phyloP scores from a whole-genome alignment of 306 rosid genomes.

The Vicia villosa region DNA sequence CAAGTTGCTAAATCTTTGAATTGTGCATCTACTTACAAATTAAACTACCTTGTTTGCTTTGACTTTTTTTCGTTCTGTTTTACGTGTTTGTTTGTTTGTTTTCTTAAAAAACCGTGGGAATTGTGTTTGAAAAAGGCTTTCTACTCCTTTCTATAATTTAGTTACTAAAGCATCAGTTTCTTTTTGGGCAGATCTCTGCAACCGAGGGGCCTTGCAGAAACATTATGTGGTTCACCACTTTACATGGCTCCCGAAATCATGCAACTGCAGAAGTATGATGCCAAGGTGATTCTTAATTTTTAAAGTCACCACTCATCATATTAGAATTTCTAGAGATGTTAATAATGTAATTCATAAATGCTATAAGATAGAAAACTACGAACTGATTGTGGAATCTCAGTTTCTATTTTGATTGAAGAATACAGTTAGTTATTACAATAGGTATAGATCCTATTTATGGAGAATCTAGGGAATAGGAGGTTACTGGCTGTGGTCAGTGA shows the following conservation, averaged over 20 bases:
- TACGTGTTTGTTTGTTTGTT: constrained; percentile 4
- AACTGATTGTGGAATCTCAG: too few species aligned
- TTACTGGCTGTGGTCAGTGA: too few species aligned
- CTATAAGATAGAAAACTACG: too few species aligned
- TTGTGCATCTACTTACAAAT: too few species aligned
- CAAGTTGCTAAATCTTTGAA: constrained; percentile 15
- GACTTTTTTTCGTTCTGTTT: constrained; percentile 15
- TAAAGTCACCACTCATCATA: not conserved
- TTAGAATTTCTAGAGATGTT: too few species aligned
- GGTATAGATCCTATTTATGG: too few species aligned
- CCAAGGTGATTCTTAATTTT: constrained; percentile 71
- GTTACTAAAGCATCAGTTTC: constrained; percentile 32
- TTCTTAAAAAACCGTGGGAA: not conserved
- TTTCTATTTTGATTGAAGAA: too few species aligned
- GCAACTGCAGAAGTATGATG: constrained; percentile 98
- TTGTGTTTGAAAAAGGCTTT: constrained; percentile 25
- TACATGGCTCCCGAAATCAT: constrained; percentile 99
- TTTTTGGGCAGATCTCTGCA: constrained; percentile 76
- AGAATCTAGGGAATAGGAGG: too few species aligned
- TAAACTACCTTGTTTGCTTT: too few species aligned
- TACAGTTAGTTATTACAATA: too few species aligned
- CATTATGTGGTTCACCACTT: constrained; percentile 99
- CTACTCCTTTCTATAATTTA: constrained; percentile 16
- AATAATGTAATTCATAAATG: too few species aligned
- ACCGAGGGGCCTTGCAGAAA: constrained; percentile 97